Evolutionary conservation across 345 rosid species (phyloP), one percentile per base, ranked within the genome.

Genomic region (Hirschfeldia incana): DNA sequence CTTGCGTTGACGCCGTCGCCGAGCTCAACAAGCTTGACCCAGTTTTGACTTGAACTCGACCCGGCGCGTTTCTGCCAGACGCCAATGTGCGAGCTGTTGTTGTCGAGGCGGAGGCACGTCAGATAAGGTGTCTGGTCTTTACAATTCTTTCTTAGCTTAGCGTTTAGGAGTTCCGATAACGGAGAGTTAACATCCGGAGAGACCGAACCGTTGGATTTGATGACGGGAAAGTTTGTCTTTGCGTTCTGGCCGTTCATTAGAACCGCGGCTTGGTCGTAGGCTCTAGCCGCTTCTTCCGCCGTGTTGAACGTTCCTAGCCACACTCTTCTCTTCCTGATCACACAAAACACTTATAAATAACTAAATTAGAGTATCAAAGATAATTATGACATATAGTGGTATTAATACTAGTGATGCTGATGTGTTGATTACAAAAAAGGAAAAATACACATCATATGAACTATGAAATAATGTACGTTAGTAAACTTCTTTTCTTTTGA

Each of bases 281-380:
- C 92, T 64, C 80, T 86, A 2, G 94, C 97, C 2, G 97, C 97
- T 1, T 87, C 90, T 79, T 89, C 94, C 0, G 92, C 97, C 3
- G 97, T 85, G 83, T 88, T 88, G 66, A 91, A 91, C 16, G 97
- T 91, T 16, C 97, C 97, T 2, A 91, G 84, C 97, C 97, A 91
- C 27, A 91, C 88, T 76, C 97, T 89, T 76, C 88, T 86, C 78
- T 91, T 89, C 87, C 97, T 91, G 73, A 21, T 33, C 12, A 44
- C n/a, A 65, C n/a, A 30, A 3, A 36, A 58, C 44, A 29, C 0
- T 8, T 9, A 72, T 2, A 17, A 60, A 13, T 42, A 58, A 67
- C 72, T n/a, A 1, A 12, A 58, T 6, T 5, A 26, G 2, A 26
- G 33, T 39, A 5, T 28, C 6, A n/a, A 2, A 29, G 32, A 29